phyloP scores from a whole-genome alignment of 176 grass and related monocot genomes.

The Carex cristatella region DNA sequence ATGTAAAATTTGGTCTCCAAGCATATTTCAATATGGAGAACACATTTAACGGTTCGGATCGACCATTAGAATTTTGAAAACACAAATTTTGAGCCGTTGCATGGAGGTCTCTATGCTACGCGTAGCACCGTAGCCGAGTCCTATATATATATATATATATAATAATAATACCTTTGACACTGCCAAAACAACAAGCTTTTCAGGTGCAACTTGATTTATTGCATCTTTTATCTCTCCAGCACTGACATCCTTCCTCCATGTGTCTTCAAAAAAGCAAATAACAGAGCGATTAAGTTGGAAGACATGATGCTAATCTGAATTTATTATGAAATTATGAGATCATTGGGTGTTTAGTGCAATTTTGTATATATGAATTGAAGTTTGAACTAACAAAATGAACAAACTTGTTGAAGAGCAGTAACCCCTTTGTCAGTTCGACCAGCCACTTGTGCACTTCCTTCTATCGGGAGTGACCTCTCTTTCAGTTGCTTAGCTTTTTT shows the following conservation, averaged over 20 bases:
- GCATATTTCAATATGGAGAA: too few relatives aligned
- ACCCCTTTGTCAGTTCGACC: constrained; percentile 97
- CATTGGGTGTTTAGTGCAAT: not conserved
- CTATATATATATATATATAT: not conserved
- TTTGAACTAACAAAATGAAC: constrained; percentile 97
- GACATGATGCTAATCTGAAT: not conserved
- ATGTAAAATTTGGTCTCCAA: too few relatives aligned
- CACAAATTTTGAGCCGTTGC: too few relatives aligned
- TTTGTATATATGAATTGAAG: constrained; percentile 3
- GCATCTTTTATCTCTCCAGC: constrained; percentile 40
- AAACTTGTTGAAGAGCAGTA: constrained; percentile 98
- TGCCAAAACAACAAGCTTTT: constrained; percentile 52
- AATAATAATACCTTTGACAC: constrained; percentile 55
- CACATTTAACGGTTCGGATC: too few relatives aligned
- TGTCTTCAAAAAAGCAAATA: constrained; percentile 43
- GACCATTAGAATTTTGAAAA: too few relatives aligned
- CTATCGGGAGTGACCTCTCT: constrained; percentile 70
- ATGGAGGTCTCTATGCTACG: too few relatives aligned
- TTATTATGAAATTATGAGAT: not conserved
- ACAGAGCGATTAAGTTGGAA: not conserved
- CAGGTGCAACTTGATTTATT: constrained; percentile 50
- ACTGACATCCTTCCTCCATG: constrained; percentile 84
- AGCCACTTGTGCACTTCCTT: constrained; percentile 74
- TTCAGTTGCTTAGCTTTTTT: constrained; percentile 71
- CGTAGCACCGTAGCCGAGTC: too few relatives aligned